Evolutionary conservation across 345 rosid species (phyloP), one percentile per base, ranked within the genome.

Genomic region (Pugionium cornutum): DNA sequence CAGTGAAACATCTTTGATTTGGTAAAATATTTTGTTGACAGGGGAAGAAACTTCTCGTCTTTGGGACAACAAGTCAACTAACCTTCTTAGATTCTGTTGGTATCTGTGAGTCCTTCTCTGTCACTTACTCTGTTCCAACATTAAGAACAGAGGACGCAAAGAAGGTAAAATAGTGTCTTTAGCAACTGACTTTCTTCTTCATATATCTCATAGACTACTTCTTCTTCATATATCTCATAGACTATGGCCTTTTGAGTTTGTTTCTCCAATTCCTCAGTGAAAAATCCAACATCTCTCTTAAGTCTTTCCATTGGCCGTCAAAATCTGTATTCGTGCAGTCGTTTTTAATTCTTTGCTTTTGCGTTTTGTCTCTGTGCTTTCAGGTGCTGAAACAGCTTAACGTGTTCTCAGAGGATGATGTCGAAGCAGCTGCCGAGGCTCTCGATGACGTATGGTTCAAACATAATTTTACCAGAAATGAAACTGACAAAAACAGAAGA

Each of bases 51-150:
- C 96, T 94, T 76, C 71, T 94, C 34, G 97, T 94, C 70, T 73
- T 92, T 5, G 97, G 98, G 54, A 92, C 98, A 58, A 89, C 98
- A 18, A 92, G 98, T 75, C 90, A 92, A 73, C 80, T 88, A 46
- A 75, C 70, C 62, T 92, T 92, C 81, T 78, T 92, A 73, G 96
- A 88, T 59, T 85, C 95, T 10, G 64, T 94, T 66, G 92, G 92
- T 37, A 32, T 90, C 49, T 81, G 88, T 39, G 88, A 85, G 65
- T 77, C 91, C 31, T 94, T 94, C 78, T 79, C 97, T 41, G 81
- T 94, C 71, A 79, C 88, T 33, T 85, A 90, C 73, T 75, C 77
- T 36, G 79, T 94, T 54, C 99, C 99, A 10, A 83, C 79, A 2
- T 69, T 94, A 77, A 85, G 78, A 77, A 72, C 76, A 9, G 84